phyloP scores from a whole-genome alignment of 1,284 basidiomycete genomes.

The Pseudozyma thailandica region DNA sequence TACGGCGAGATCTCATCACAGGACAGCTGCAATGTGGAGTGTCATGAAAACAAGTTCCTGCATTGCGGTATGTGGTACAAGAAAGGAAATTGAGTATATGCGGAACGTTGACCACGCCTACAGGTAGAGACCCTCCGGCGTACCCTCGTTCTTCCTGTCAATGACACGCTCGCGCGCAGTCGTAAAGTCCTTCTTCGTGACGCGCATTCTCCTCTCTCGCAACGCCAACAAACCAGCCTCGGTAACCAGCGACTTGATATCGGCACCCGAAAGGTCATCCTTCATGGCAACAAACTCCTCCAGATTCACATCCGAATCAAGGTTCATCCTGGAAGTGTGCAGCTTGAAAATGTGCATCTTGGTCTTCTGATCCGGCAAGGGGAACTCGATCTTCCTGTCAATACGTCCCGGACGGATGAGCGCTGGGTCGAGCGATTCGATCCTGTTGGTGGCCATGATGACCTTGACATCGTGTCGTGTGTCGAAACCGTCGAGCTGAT shows the following conservation, averaged over 20 bases:
- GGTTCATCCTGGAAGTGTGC: constrained; percentile 95
- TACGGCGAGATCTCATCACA: not conserved
- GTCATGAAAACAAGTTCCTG: not conserved
- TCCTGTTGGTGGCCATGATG: constrained; percentile 83
- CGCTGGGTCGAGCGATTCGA: constrained; percentile 94
- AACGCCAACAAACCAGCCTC: constrained; percentile 95
- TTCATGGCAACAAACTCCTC: constrained; percentile 97
- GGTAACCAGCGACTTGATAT: constrained; percentile 81
- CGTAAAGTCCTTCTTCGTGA: constrained; percentile 77
- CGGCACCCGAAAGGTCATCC: constrained; percentile 95
- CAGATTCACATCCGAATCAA: constrained; percentile 89
- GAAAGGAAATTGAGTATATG: not conserved
- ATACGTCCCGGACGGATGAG: constrained; percentile 99
- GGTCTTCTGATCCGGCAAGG: constrained; percentile 66
- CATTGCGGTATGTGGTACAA: constrained; percentile 14
- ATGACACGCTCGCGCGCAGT: constrained; percentile 65
- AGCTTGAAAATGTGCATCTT: constrained; percentile 90
- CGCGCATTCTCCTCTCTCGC: constrained; percentile 93
- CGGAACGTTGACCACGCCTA: constrained; percentile 1
- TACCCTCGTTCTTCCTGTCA: constrained; percentile 66
- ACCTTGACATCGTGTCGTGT: constrained; percentile 99
- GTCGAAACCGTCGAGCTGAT: constrained; percentile 96
- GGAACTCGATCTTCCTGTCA: constrained; percentile 86
- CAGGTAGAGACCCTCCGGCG: constrained; percentile 62
- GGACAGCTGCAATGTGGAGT: too few species aligned